These are phyloP conservation scores for Colletotrichum spaethianum DNA, from an alignment of 2,329 filamentous ascomycete genomes.

Conservation along the genomic window DNA sequence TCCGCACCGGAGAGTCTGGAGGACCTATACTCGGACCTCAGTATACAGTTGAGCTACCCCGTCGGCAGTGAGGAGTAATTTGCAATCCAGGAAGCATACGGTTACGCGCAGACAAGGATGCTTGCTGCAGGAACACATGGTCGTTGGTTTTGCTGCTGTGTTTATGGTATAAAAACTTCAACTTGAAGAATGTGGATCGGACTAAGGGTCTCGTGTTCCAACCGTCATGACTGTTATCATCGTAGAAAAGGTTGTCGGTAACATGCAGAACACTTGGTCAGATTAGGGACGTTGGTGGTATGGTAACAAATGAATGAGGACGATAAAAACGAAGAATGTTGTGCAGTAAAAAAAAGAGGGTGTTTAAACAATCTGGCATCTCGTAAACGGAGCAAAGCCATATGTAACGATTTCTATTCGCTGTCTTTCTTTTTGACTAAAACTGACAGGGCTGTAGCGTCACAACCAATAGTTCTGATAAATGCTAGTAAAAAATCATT, in stretches of 20 bases:
- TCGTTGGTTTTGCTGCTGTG: slow-evolving; percentile 51
- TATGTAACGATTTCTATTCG: background rate
- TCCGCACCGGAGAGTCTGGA: slow-evolving; percentile 52
- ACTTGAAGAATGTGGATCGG: slow-evolving; percentile 63
- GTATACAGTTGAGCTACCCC: slow-evolving; percentile 63
- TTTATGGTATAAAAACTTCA: slow-evolving; percentile 63
- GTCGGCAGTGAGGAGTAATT: slow-evolving; percentile 57
- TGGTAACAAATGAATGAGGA: too few species aligned
- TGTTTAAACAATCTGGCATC: background rate
- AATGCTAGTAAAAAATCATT: background rate
- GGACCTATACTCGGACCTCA: slow-evolving; percentile 67
- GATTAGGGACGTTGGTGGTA: background rate
- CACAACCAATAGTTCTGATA: background rate
- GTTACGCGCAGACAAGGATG: slow-evolving; percentile 63
- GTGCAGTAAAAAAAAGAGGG: background rate
- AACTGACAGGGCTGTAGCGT: background rate
- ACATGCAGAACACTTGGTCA: background rate
- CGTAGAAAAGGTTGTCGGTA: background rate
- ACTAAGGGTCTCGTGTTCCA: slow-evolving; percentile 67
- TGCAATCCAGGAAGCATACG: slow-evolving; percentile 71
- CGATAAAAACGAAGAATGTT: background rate
- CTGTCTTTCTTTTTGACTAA: background rate
- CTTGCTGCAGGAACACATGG: slow-evolving; percentile 52
- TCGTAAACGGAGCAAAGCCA: background rate
- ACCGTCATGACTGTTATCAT: too few species aligned